Percentiles rank a stretch among this genome's conserved stretches.
Conservation (phyloP, 805 yeast species). For the Spathaspora passalidarum region DNA sequence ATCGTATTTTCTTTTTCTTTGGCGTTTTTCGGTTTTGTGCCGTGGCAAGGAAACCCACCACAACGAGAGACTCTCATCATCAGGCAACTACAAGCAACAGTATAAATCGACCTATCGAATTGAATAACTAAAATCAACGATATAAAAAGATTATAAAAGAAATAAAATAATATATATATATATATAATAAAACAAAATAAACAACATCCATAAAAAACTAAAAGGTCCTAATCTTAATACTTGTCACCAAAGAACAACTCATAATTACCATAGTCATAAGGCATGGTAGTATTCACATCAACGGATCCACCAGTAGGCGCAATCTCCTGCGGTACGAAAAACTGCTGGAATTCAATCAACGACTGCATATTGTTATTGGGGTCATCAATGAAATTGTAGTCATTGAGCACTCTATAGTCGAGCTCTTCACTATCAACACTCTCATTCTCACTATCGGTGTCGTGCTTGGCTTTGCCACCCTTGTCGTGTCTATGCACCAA, state of each 20-base stretch:
- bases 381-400: constrained; percentile 13
- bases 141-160: background rate
- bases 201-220: constrained; percentile 1
- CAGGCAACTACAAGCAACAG: too few relatives aligned
- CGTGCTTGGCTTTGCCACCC: background rate
- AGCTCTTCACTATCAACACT: constrained; percentile 5
- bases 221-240: constrained; percentile 2
- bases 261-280: constrained; percentile 12
- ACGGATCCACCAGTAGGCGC: constrained; percentile 6
- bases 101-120: too few relatives aligned
- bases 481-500: constrained; percentile 3
- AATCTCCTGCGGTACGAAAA: constrained; percentile 16
- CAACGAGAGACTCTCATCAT: too few relatives aligned
- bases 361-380: constrained; percentile 11
- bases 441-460: background rate
- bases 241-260: constrained; percentile 13
- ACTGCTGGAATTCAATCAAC: constrained; percentile 17
- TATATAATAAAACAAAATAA: background rate
- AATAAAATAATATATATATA: background rate
- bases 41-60: too few relatives aligned
- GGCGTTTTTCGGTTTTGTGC: too few relatives aligned
- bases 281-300: constrained; percentile 7
- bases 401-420: constrained; percentile 8
- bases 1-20: too few relatives aligned
- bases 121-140: too few relatives aligned